Evolutionary conservation across 495 filamentous ascomycete species (phyloP).

Genomic region (Talaromyces trachyspermus): DNA sequence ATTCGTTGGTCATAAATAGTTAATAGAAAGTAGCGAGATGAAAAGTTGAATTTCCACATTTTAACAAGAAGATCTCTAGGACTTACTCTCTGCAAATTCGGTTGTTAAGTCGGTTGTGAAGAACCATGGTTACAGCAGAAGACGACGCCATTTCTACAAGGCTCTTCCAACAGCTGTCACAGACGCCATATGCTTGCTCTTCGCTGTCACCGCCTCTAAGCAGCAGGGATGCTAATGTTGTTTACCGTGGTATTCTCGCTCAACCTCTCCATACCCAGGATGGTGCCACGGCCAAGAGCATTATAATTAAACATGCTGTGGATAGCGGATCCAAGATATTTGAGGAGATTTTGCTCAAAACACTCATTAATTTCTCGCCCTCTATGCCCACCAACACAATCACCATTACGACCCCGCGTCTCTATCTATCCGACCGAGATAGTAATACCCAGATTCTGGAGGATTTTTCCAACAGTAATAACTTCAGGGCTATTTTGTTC

Average conservation of each 20-base stretch:
- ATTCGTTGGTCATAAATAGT: too few relatives aligned
- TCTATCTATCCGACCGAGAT: constrained; percentile 37
- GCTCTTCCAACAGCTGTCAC: too few relatives aligned
- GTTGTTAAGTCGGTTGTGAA: too few relatives aligned
- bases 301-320: constrained; percentile 51
- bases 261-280: not conserved
- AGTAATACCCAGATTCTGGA: constrained; percentile 48
- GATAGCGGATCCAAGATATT: constrained; percentile 36
- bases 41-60: too few relatives aligned
- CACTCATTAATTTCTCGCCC: constrained; percentile 19
- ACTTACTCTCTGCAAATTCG: too few relatives aligned
- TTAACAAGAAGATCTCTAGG: too few relatives aligned
- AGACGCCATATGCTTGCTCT: not conserved
- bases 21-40: too few relatives aligned
- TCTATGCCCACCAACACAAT: constrained; percentile 10
- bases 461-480: constrained; percentile 38
- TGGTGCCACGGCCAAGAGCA: constrained; percentile 13
- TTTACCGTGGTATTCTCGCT: not conserved
- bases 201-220: not conserved
- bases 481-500: constrained; percentile 46
- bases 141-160: too few relatives aligned
- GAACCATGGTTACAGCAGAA: not conserved
- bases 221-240: not conserved
- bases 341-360: constrained; percentile 24
- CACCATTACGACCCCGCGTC: constrained; percentile 41